Evolutionary conservation across 192 early-diverging fungal species (phyloP).

Genomic region (Gryganskiella cystojenkinii): DNA sequence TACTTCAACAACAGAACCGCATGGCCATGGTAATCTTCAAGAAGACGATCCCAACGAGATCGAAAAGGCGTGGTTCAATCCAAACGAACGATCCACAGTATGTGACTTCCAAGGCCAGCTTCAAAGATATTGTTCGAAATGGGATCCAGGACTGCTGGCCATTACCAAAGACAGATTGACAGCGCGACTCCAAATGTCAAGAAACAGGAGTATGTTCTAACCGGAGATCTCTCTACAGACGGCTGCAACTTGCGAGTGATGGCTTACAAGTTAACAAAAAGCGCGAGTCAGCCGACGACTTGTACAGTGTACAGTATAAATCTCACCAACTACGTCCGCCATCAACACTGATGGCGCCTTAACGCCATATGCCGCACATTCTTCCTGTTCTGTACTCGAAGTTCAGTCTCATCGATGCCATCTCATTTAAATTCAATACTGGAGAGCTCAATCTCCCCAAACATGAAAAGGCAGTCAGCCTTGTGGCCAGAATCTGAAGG

Average conservation of each 20-base stretch:
- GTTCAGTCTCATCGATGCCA: too few species aligned
- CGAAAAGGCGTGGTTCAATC: conserved; percentile 5
- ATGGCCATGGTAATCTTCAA: conserved; percentile 2
- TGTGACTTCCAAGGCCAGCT: background rate
- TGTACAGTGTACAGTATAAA: background rate
- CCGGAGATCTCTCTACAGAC: conserved; percentile 20
- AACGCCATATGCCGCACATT: too few species aligned
- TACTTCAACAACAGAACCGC: conserved; percentile 4
- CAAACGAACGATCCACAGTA: conserved; percentile 15
- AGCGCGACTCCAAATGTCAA: background rate
- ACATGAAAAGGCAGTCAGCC: too few species aligned
- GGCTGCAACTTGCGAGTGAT: conserved; percentile 18
- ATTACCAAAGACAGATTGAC: conserved; percentile 19
- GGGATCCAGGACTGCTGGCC: conserved; percentile 3
- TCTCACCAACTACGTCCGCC: background rate
- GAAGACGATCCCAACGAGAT: background rate
- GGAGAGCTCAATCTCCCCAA: too few species aligned
- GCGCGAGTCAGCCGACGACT: background rate
- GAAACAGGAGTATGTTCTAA: conserved; percentile 9
- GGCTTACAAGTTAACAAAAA: conserved; percentile 19
- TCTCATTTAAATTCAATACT: too few species aligned
- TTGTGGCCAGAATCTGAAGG: too few species aligned
- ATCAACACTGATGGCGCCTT: too few species aligned
- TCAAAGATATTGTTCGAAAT: conserved; percentile 13
- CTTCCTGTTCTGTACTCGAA: too few species aligned